Conservation (phyloP, 768 basidiomycete genomes). For the Phaeotremella fagi region DNA sequence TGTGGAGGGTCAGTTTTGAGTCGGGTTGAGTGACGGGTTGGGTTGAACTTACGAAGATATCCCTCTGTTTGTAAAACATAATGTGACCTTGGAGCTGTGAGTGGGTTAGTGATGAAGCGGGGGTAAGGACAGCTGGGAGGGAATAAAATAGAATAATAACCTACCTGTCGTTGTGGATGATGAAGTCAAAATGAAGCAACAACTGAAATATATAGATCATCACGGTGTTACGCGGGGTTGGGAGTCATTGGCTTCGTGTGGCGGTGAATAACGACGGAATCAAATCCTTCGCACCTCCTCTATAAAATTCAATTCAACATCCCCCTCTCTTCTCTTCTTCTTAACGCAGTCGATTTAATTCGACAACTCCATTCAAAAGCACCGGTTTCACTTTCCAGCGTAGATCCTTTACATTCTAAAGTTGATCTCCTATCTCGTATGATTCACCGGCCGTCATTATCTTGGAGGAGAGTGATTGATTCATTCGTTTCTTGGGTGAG, state of each 20-base stretch:
- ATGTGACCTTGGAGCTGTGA: slow-evolving; percentile 50
- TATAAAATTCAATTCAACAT: not conserved
- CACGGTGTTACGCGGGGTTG: too few relatives aligned
- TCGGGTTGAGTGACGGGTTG: not conserved
- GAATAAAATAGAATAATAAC: too few relatives aligned
- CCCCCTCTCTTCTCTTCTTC: not conserved
- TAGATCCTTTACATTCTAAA: not conserved
- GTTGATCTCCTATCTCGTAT: not conserved
- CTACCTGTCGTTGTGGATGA: too few relatives aligned
- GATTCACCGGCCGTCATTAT: slow-evolving; percentile 2
- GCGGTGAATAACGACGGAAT: too few relatives aligned
- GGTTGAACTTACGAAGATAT: slow-evolving; percentile 4
- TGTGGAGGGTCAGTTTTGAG: not conserved
- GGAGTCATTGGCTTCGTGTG: too few relatives aligned
- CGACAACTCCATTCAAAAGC: not conserved
- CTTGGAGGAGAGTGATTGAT: not conserved
- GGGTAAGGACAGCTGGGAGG: not conserved
- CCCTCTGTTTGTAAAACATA: slow-evolving; percentile 42
- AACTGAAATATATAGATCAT: too few relatives aligned
- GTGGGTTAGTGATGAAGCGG: not conserved
- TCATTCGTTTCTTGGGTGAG: slow-evolving; percentile 2
- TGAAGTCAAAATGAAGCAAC: too few relatives aligned
- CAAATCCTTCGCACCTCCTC: not conserved
- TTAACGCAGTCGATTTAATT: not conserved
- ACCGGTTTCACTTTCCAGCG: not conserved